A percentile compares a stretch with the other conserved stretches of the same genome.
These are phyloP conservation scores for Lachnellula subtilissima DNA, from an alignment of 2,329 filamentous ascomycete genomes.

Conservation along the genomic window DNA sequence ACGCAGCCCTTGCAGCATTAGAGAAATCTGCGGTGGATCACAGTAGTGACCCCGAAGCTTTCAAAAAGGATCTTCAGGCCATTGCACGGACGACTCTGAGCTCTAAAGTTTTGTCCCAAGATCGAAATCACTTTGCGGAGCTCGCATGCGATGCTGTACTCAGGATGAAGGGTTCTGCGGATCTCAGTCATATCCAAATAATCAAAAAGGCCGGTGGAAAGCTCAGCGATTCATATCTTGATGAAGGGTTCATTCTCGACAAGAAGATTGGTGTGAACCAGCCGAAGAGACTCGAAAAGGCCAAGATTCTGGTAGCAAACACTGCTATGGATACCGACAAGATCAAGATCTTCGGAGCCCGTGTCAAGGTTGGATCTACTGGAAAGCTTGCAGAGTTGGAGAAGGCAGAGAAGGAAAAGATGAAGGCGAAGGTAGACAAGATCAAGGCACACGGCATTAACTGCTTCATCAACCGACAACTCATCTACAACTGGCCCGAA, in stretches of 20 bases:
- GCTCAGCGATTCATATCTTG: conserved; percentile 93
- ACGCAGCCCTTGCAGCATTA: conserved; percentile 78
- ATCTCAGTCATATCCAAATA: conserved; percentile 96
- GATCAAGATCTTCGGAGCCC: conserved; percentile 98
- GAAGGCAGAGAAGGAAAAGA: conserved; percentile 98
- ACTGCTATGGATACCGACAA: conserved; percentile 99
- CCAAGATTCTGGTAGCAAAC: conserved; percentile 96
- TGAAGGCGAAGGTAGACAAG: conserved; percentile 98
- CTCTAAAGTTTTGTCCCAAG: conserved; percentile 94
- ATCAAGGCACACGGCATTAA: conserved; percentile 99
- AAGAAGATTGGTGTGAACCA: conserved; percentile 99
- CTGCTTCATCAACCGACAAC: conserved; percentile 98
- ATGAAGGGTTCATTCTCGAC: conserved; percentile 97
- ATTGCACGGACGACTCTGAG: conserved; percentile 95
- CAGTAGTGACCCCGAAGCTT: conserved; percentile 75
- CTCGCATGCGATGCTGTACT: conserved; percentile 89
- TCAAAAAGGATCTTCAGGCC: conserved; percentile 81
- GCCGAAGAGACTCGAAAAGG: conserved; percentile 94
- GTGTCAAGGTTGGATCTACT: conserved; percentile 93
- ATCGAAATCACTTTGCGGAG: conserved; percentile 84
- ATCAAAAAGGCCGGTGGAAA: conserved; percentile 99
- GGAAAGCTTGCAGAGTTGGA: conserved; percentile 97
- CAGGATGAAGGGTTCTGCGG: conserved; percentile 81
- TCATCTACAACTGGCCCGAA: conserved; percentile 99
- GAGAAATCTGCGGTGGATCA: conserved; percentile 84